Percentiles rank a stretch among this genome's conserved stretches.
Conservation (phyloP, 176 grass and related monocot species). For the Miscanthus lutarioriparius region DNA sequence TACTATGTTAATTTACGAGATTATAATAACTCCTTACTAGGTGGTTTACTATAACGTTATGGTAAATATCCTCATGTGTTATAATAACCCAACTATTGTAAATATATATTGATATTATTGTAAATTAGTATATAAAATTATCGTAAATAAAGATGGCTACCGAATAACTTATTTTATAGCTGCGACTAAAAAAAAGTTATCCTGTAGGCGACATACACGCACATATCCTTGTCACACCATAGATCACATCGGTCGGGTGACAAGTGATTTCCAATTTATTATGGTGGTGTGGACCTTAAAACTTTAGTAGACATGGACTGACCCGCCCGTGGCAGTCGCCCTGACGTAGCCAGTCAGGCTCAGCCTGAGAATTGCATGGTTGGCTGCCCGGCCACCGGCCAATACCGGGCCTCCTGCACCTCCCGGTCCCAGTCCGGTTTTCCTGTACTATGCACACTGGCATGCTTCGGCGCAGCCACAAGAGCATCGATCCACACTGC, state of each 20-base stretch:
- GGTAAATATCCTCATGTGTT: too few species aligned
- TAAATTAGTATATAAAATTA: too few species aligned
- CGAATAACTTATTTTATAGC: too few species aligned
- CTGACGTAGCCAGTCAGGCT: not conserved
- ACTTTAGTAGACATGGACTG: slow-evolving; percentile 1
- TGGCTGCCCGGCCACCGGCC: not conserved
- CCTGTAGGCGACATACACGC: not conserved
- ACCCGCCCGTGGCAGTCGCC: slow-evolving; percentile 2
- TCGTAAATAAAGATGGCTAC: too few species aligned
- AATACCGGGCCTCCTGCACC: not conserved
- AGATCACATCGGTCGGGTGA: not conserved
- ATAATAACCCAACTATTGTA: too few species aligned
- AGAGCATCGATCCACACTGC: not conserved
- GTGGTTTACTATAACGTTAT: too few species aligned
- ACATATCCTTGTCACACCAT: not conserved
- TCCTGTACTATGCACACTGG: not conserved
- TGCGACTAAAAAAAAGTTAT: too few species aligned
- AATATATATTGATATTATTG: too few species aligned
- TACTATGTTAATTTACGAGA: too few species aligned
- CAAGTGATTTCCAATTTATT: not conserved
- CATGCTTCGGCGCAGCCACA: not conserved
- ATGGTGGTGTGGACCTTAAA: slow-evolving; percentile 1
- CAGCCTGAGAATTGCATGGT: not conserved
- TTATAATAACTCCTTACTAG: too few species aligned
- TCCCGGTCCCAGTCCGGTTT: not conserved